Base-by-base conservation (phyloP, 805 yeast species). In the Starmerella vitae region DNA sequence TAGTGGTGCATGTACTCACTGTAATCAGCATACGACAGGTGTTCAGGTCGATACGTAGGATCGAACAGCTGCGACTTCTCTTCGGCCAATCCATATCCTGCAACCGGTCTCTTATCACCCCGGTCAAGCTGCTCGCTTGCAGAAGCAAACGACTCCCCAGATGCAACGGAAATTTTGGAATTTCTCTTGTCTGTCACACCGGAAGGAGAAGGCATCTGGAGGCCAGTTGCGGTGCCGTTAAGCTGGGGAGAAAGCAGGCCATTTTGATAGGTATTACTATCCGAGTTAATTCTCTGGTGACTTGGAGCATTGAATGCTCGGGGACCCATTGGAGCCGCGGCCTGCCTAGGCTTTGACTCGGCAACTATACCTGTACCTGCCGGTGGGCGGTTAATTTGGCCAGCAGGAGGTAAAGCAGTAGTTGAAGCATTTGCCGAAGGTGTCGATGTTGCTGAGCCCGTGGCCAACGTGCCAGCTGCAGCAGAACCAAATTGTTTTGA, bases 221-320 rank as follows among this genome's bases (percentile, higher is more conserved):
- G 26, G 10, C 12, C 10, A 8, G 10, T 12, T 8, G 26, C 26
- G 26, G 10, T 12, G 19, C 37, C 47, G 13, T 25, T 28, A 9
- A 46, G 34, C 13, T 44, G 18, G 1, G 49, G 49, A 3, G 49
- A 38, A 13, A 46, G 30, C 31, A 46, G 31, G 13, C 45, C 48
- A 15, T 53, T 50, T 38, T 55, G 54, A 37, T 59, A 60, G 38
- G 51, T 54, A 21, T 50, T 47, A n/a, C 62, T 62, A 18, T 55
- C 61, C 4, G 60, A 55, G 10, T 55, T 55, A 7, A 50, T 47
- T 19, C 61, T 52, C 38, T 54, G 57, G 35, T 55, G 60, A 8
- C 14, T 6, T 14, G 25, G 17, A 7, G 13, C 26, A 7, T 7
- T 7, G 10, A 8, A 12, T 22, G 26, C 26, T 7, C 26, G 26